Base-by-base conservation (phyloP, 345 rosid genomes). In the Aegle marmelos region DNA sequence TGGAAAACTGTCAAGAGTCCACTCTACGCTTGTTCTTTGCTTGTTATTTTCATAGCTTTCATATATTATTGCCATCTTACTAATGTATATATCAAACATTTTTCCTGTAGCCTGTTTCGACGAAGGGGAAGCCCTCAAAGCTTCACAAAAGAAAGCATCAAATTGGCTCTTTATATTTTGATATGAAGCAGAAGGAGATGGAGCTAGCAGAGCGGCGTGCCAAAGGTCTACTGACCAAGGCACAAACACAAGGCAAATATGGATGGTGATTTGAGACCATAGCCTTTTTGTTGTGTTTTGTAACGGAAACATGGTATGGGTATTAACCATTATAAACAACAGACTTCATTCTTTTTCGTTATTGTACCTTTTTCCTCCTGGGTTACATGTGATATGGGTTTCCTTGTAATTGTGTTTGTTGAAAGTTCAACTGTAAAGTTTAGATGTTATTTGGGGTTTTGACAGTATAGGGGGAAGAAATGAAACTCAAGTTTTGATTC, bases 91-190 rank as follows among this genome's bases (percentile, higher is more conserved):
- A 58, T 8, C n/a, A 50, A 50, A 41, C 70, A 16, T 75, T 36
- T n/a, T 28, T 63, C 61, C 53, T 76, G 83, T 76, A 96, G 98
- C 95, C 97, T 14, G 90, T 83, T 81, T 90, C 99, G 33, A 59
- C 93, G 0, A 92, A 94, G 73, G 99, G 97, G 75, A 92, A 96
- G 82, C 97, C 97, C 45, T 36, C 92, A 1, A 96, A 96, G 78
- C 93, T 96, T 78, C 99, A 94, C 86, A 94, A 94, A 90, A 92
- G 99, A 89, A 96, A 96, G 89, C 99, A 94, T 90, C 99, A 94
- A 79, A 96, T 96, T 33, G 89, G 95, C 22, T 79, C 99, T 9
- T 79, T 96, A 61, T 90, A 70, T 83, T 84, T 53, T 60, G 99
- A 96, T 79, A 91, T 94, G 97, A 94, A 78, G 87, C 98, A 94